These are phyloP conservation scores for Penstemon eatonii DNA, from an alignment of 257 asterid genomes.

Conservation along the genomic window DNA sequence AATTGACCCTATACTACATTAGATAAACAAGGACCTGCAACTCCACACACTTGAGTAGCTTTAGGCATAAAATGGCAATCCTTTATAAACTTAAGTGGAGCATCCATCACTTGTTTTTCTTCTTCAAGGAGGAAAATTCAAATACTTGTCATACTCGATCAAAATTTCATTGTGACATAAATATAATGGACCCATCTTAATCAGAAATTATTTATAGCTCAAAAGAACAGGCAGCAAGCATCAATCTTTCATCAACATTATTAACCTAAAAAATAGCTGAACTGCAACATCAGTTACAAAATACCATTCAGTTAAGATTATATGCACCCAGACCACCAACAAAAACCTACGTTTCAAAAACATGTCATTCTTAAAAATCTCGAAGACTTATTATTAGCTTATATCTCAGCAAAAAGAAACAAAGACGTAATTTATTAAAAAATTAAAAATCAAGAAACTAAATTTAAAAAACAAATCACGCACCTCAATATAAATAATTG, in stretches of 20 bases:
- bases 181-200: background rate
- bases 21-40: background rate
- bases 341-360: conserved; percentile 7
- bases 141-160: background rate
- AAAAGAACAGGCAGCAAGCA: conserved; percentile 2
- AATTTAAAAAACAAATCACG: background rate
- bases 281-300: background rate
- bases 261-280: conserved; percentile 4
- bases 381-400: conserved; percentile 1
- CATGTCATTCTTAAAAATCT: conserved; percentile 13
- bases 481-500: conserved; percentile 17
- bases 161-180: background rate
- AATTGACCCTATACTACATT: conserved; percentile 4
- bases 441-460: background rate
- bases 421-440: background rate
- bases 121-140: background rate
- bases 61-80: background rate
- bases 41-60: background rate
- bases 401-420: background rate
- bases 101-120: background rate
- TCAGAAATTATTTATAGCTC: background rate
- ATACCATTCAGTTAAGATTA: conserved; percentile 16
- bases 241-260: background rate
- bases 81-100: background rate
- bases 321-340: conserved; percentile 12